Conservation (phyloP, 441 rosid species). For the Euphorbia celastroides region DNA sequence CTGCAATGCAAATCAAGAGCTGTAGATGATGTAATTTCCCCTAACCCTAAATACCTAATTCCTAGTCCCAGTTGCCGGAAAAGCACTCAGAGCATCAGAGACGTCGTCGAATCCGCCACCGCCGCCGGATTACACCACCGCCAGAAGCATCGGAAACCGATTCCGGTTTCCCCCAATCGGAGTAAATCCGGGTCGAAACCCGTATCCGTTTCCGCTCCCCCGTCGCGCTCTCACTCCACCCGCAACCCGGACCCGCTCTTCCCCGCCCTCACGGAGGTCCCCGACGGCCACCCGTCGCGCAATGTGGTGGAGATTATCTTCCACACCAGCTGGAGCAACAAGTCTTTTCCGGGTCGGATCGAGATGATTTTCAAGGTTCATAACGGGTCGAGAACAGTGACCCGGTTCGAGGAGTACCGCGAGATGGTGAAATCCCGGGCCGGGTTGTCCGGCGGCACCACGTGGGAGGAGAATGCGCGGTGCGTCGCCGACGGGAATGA, state of each 20-base stretch:
- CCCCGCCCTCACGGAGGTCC: conserved; percentile 72
- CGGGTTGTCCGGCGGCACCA: conserved; percentile 24
- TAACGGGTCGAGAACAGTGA: conserved; percentile 58
- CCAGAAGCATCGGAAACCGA: conserved; percentile 3
- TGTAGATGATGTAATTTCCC: conserved; percentile 64
- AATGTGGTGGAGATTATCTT: conserved; percentile 91
- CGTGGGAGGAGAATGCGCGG: conserved; percentile 65
- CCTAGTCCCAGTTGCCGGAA: conserved; percentile 64
- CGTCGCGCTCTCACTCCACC: conserved; percentile 29
- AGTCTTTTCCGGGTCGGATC: conserved; percentile 64
- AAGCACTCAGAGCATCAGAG: conserved; percentile 53
- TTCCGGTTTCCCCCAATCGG: background rate
- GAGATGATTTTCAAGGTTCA: conserved; percentile 89
- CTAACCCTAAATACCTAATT: conserved; percentile 35
- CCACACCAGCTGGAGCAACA: conserved; percentile 84
- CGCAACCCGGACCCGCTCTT: conserved; percentile 40
- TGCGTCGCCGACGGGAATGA: conserved; percentile 94
- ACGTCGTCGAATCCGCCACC: conserved; percentile 50
- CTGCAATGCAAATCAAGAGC: conserved; percentile 87
- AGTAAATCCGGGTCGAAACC: conserved; percentile 30
- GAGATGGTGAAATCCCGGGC: conserved; percentile 58
- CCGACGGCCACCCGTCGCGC: conserved; percentile 82
- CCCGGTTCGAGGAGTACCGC: conserved; percentile 88
- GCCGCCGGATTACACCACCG: background rate
- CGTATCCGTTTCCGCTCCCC: conserved; percentile 24